Conservation (phyloP, 805 yeast species). For the Sugiyamaella floridensis region DNA sequence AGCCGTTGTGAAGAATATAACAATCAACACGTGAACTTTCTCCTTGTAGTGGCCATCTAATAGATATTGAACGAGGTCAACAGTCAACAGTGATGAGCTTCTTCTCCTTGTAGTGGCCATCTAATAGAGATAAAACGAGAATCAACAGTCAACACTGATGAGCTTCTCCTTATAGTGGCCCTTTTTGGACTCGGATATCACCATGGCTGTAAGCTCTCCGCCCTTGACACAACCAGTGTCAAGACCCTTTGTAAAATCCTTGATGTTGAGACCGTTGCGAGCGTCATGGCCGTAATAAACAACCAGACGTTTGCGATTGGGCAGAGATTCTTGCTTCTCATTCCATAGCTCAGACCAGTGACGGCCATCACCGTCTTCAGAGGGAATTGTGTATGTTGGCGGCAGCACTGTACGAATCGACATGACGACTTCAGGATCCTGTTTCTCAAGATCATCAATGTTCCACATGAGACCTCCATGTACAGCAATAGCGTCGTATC, state of each 20-base stretch:
- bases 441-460: slow-evolving; percentile 43
- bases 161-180: slow-evolving; percentile 26
- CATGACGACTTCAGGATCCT: slow-evolving; percentile 55
- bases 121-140: neutral
- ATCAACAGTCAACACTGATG: slow-evolving; percentile 24
- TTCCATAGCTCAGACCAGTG: slow-evolving; percentile 59
- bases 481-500: slow-evolving; percentile 50
- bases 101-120: too few relatives aligned
- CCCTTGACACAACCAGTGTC: slow-evolving; percentile 83
- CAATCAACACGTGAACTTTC: too few relatives aligned
- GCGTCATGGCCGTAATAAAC: slow-evolving; percentile 92
- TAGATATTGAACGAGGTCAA: neutral
- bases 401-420: slow-evolving; percentile 65
- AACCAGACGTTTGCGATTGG: slow-evolving; percentile 27
- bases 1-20: neutral
- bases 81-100: too few relatives aligned
- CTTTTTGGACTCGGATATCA: slow-evolving; percentile 31
- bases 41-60: too few relatives aligned
- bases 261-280: slow-evolving; percentile 58
- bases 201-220: slow-evolving; percentile 55
- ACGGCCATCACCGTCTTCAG: slow-evolving; percentile 40
- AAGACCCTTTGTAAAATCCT: slow-evolving; percentile 65
- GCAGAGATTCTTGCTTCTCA: slow-evolving; percentile 32
- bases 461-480: slow-evolving; percentile 82
- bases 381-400: slow-evolving; percentile 53